These are phyloP conservation scores for Calonectria fujianensis DNA, from an alignment of 2,329 filamentous ascomycete genomes.

Conservation along the genomic window DNA sequence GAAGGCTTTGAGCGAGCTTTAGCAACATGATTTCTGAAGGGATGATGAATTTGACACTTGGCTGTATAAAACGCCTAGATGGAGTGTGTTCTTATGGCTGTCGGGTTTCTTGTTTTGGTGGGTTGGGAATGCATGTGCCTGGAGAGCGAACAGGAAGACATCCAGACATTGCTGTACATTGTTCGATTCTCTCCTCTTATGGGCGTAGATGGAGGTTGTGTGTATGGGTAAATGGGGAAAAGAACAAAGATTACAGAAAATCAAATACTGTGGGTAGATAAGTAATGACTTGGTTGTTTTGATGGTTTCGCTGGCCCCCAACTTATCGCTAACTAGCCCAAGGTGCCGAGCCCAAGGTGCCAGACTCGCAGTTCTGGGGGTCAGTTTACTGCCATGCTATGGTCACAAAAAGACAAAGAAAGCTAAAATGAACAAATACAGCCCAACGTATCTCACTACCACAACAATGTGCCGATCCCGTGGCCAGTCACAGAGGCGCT, in stretches of 20 bases:
- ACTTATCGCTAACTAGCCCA: not conserved
- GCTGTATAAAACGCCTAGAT: not conserved
- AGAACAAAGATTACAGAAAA: slow-evolving; percentile 19
- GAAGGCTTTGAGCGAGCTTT: slow-evolving; percentile 25
- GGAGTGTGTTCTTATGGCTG: not conserved
- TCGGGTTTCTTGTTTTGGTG: slow-evolving; percentile 11
- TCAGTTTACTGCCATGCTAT: not conserved
- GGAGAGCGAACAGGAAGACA: slow-evolving; percentile 15
- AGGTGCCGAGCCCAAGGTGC: not conserved
- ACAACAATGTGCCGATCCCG: not conserved
- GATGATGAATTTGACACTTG: slow-evolving; percentile 5
- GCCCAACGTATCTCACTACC: slow-evolving; percentile 17
- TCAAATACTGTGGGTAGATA: slow-evolving; percentile 29
- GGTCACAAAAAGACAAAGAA: not conserved
- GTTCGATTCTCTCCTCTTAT: slow-evolving; percentile 20
- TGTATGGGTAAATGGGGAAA: slow-evolving; percentile 28
- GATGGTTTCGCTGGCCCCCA: not conserved
- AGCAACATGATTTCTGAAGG: slow-evolving; percentile 17
- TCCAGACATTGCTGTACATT: slow-evolving; percentile 25
- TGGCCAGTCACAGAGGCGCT: not conserved
- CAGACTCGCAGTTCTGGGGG: too few relatives aligned
- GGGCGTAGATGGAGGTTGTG: slow-evolving; percentile 6
- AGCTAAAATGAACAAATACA: slow-evolving; percentile 6
- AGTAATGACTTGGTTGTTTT: not conserved
- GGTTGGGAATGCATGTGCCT: not conserved